Conservation (phyloP, 2,329 filamentous ascomycete species). For the Aspergillus thermomutatus region DNA sequence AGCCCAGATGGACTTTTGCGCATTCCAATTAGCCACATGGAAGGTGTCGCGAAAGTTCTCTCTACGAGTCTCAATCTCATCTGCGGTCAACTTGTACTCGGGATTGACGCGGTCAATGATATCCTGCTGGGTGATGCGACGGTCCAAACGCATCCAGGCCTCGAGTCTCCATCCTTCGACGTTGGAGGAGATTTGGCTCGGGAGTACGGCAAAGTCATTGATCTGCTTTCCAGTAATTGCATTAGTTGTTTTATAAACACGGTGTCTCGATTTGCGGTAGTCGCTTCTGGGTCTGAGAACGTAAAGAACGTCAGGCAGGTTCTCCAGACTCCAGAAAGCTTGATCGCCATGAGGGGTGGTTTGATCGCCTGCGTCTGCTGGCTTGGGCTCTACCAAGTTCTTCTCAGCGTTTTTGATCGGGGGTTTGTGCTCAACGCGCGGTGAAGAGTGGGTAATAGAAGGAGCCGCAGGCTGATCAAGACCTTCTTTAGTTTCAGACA, state of each 20-base stretch:
- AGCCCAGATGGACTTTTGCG: constrained; percentile 6
- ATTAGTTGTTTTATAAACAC: constrained; percentile 9
- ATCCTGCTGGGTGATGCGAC: constrained; percentile 18
- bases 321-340: constrained; percentile 19
- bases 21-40: constrained; percentile 11
- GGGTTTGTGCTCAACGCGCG: neutral
- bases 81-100: neutral
- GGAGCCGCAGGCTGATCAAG: neutral
- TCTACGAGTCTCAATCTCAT: constrained; percentile 10
- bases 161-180: constrained; percentile 25
- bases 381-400: neutral
- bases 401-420: neutral
- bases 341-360: constrained; percentile 15
- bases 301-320: constrained; percentile 27
- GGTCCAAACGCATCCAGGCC: constrained; percentile 24
- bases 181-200: constrained; percentile 16
- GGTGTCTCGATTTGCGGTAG: neutral
- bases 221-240: constrained; percentile 12
- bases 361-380: constrained; percentile 1
- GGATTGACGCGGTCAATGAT: constrained; percentile 23
- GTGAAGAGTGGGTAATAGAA: neutral
- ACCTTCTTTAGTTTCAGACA: neutral
- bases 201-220: constrained; percentile 12
- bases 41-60: constrained; percentile 12
- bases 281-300: constrained; percentile 10